These are phyloP conservation scores for Aspergillus versicolor DNA, from an alignment of 2,329 filamentous ascomycete species.

Conservation along the genomic window DNA sequence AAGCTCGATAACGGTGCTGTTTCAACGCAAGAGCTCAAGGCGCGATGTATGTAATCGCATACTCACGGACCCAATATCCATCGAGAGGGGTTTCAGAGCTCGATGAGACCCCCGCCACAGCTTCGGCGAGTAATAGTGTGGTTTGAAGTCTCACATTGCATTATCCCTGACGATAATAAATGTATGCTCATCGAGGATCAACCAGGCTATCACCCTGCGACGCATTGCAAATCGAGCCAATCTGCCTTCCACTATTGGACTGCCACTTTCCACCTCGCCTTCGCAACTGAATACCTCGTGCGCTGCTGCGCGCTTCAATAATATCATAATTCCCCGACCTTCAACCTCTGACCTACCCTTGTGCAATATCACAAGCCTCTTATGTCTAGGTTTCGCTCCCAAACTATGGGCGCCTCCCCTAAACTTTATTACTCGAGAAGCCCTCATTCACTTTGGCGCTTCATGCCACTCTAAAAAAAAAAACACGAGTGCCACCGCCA, in stretches of 20 bases:
- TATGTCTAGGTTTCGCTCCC: not conserved
- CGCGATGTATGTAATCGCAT: not conserved
- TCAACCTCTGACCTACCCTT: not conserved
- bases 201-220: not conserved
- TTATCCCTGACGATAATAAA: not conserved
- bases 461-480: not conserved
- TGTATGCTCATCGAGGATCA: conserved; percentile 7
- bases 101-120: conserved; percentile 1
- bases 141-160: not conserved
- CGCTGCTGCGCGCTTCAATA: not conserved
- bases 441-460: conserved; percentile 3
- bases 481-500: conserved; percentile 3
- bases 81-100: not conserved
- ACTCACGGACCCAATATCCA: conserved; percentile 2
- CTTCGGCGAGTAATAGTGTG: not conserved
- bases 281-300: not conserved
- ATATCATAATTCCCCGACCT: not conserved
- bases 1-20: conserved; percentile 11
- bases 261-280: conserved; percentile 1
- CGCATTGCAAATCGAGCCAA: conserved; percentile 12
- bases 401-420: not conserved
- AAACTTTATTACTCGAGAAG: conserved; percentile 2
- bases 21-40: conserved; percentile 4
- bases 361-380: not conserved
- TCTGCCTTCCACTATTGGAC: not conserved